phyloP scores from a whole-genome alignment of 805 yeast species.

The Candida vartiovaarae region DNA sequence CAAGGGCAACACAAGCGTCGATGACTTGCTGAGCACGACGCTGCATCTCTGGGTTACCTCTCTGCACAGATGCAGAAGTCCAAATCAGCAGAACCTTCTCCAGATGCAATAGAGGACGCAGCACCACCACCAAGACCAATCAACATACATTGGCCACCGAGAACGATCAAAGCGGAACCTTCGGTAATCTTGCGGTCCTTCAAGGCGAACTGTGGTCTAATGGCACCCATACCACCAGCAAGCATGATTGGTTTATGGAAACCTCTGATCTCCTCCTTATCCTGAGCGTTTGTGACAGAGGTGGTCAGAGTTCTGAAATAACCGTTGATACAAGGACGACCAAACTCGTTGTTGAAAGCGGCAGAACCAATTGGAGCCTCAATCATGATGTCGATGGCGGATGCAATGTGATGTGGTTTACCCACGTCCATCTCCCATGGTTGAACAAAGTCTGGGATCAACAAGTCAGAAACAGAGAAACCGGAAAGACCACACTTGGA shows the following conservation, averaged over 20 bases:
- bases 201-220: slow-evolving; percentile 86
- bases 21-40: slow-evolving; percentile 98
- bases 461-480: slow-evolving; percentile 82
- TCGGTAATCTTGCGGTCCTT: slow-evolving; percentile 86
- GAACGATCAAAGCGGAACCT: slow-evolving; percentile 83
- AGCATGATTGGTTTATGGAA: slow-evolving; percentile 98
- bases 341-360: slow-evolving; percentile 97
- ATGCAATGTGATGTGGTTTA: slow-evolving; percentile 87
- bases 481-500: slow-evolving; percentile 96
- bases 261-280: slow-evolving; percentile 76
- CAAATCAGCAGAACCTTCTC: slow-evolving; percentile 91
- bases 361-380: slow-evolving; percentile 98
- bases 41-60: slow-evolving; percentile 99
- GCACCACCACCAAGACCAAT: slow-evolving; percentile 99
- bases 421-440: slow-evolving; percentile 95
- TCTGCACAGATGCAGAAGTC: slow-evolving; percentile 98
- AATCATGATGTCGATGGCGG: slow-evolving; percentile 88
- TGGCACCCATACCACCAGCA: slow-evolving; percentile 99
- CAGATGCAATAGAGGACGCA: slow-evolving; percentile 93
- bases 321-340: slow-evolving; percentile 95
- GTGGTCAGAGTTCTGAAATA: slow-evolving; percentile 94
- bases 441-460: slow-evolving; percentile 77
- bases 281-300: slow-evolving; percentile 53
- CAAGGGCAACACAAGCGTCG: slow-evolving; percentile 85
- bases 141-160: slow-evolving; percentile 97